Evolutionary conservation across 225 moss, liverwort and hornwort genomes (phyloP).

Genomic region (Sphagnum tenellum): DNA sequence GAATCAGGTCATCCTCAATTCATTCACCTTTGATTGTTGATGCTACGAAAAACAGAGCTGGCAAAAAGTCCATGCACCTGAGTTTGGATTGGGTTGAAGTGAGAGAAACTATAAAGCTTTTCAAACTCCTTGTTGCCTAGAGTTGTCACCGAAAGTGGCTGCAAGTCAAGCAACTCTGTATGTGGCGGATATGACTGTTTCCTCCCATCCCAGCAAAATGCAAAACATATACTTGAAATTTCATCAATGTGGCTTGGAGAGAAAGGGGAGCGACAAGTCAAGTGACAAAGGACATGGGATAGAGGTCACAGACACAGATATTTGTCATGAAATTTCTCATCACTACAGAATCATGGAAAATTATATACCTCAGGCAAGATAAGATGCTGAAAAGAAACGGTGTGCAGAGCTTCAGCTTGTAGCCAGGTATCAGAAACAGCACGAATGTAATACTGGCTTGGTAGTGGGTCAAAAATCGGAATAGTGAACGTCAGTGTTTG

Average conservation of each 20-base stretch:
- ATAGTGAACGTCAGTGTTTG: slow-evolving; percentile 88
- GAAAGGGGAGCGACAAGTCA: not conserved
- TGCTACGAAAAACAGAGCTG: not conserved
- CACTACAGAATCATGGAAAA: too few relatives aligned
- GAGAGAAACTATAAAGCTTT: slow-evolving; percentile 82
- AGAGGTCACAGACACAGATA: too few relatives aligned
- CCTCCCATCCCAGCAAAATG: slow-evolving; percentile 11
- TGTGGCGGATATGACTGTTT: slow-evolving; percentile 82
- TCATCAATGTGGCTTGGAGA: not conserved
- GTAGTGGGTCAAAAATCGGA: slow-evolving; percentile 95
- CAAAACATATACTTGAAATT: not conserved
- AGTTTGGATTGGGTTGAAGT: slow-evolving; percentile 98
- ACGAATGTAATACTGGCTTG: slow-evolving; percentile 91
- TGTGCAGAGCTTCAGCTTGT: slow-evolving; percentile 70
- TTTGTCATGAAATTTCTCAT: too few relatives aligned
- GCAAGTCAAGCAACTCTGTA: slow-evolving; percentile 87
- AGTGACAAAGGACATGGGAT: not conserved
- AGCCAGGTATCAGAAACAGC: slow-evolving; percentile 96
- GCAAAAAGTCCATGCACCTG: slow-evolving; percentile 38
- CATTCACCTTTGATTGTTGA: too few relatives aligned
- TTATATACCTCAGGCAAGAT: slow-evolving; percentile 78
- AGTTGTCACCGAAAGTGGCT: slow-evolving; percentile 72
- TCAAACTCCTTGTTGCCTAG: slow-evolving; percentile 72
- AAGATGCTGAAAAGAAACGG: slow-evolving; percentile 93
- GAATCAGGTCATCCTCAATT: too few relatives aligned